Percentiles rank a stretch among this genome's conserved stretches.
phyloP scores from a whole-genome alignment of 23 red algal species.

The Gracilaria domingensis region DNA sequence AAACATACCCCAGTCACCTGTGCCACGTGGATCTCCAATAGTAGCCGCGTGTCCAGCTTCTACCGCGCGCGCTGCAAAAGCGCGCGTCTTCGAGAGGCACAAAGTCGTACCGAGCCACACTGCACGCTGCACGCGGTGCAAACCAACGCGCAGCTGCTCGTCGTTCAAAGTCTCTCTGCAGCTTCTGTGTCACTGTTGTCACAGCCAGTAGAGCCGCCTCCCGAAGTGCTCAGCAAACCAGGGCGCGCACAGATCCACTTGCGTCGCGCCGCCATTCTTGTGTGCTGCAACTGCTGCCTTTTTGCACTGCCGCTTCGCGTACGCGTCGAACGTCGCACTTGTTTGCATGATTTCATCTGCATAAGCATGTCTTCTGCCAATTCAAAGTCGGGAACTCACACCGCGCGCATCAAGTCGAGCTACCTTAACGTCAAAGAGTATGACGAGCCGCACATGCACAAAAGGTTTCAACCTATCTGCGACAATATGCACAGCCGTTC shows the following conservation, averaged over 20 bases:
- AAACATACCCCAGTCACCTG: not conserved
- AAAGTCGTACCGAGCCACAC: not conserved
- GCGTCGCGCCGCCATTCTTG: constrained; percentile 6
- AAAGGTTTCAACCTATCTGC: constrained; percentile 46
- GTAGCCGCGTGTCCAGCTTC: not conserved
- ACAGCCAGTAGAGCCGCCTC: not conserved
- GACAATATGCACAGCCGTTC: constrained; percentile 44
- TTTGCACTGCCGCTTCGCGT: not conserved
- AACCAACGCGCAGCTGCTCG: not conserved
- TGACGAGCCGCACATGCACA: constrained; percentile 48
- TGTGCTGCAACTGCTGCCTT: not conserved
- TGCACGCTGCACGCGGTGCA: not conserved
- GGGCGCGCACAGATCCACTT: not conserved
- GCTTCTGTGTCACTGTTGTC: constrained; percentile 21
- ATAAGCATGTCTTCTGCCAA: not conserved
- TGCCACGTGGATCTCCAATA: not conserved
- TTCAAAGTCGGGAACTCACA: constrained; percentile 34
- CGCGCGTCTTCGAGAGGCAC: not conserved
- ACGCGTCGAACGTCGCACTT: not conserved
- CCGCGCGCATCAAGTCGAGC: constrained; percentile 44
- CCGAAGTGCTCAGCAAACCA: not conserved
- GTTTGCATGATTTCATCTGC: not conserved
- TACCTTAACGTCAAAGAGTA: constrained; percentile 33
- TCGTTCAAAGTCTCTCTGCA: not conserved
- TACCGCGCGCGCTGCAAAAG: not conserved